These are phyloP conservation scores for Lactuca sativa DNA, from an alignment of 129 eudicot genomes.

Conservation along the genomic window DNA sequence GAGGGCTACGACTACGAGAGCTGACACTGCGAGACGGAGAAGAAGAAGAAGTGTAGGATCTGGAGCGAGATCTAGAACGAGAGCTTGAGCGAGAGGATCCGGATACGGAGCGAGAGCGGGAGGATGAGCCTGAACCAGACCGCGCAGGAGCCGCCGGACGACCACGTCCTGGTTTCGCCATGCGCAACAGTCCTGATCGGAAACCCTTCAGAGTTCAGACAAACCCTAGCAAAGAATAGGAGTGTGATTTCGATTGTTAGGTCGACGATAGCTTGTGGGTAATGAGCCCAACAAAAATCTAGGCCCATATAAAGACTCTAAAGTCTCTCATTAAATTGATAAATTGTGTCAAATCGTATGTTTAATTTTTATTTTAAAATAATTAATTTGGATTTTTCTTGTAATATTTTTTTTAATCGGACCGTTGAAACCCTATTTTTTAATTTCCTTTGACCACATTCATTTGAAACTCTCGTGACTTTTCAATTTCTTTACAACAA, in stretches of 20 bases:
- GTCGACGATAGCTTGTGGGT: neutral
- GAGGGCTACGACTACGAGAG: constrained; percentile 71
- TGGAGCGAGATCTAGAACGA: constrained; percentile 52
- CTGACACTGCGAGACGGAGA: constrained; percentile 60
- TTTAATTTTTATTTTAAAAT: too few species aligned
- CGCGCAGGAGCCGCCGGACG: constrained; percentile 52
- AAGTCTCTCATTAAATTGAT: too few species aligned
- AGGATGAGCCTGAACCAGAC: constrained; percentile 37
- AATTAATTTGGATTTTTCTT: too few species aligned
- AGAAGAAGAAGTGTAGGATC: constrained; percentile 56
- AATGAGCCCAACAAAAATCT: neutral
- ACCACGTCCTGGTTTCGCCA: constrained; percentile 86
- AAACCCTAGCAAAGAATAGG: constrained; percentile 46
- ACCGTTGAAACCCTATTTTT: too few species aligned
- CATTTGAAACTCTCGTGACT: too few species aligned
- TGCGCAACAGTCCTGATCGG: constrained; percentile 3
- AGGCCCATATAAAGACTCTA: constrained; percentile 9
- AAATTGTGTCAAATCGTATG: too few species aligned
- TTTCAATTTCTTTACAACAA: too few species aligned
- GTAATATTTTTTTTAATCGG: too few species aligned
- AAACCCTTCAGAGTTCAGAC: constrained; percentile 3
- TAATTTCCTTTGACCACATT: too few species aligned
- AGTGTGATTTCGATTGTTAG: neutral
- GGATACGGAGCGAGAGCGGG: constrained; percentile 57
- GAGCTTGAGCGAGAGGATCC: constrained; percentile 50